Conservation (phyloP, 1,284 basidiomycete genomes). For the Microbotryum violaceum region DNA sequence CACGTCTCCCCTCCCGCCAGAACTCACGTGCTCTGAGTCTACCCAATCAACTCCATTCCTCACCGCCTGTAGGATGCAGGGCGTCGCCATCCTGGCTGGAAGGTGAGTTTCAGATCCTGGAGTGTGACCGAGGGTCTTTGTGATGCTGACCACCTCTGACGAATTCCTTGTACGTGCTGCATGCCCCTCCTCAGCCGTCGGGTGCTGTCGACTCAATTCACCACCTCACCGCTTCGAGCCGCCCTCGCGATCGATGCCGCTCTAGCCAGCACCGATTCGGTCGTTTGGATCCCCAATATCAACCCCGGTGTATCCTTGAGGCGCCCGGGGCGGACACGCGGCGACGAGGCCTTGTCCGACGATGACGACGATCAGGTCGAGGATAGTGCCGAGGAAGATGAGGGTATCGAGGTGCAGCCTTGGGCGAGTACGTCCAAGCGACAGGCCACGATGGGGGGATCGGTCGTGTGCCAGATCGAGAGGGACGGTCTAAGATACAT, state of each 20-base stretch:
- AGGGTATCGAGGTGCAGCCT: neutral
- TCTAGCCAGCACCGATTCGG: neutral
- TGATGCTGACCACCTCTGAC: too few relatives aligned
- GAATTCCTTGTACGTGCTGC: too few relatives aligned
- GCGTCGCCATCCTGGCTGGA: too few relatives aligned
- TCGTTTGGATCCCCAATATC: constrained; percentile 13
- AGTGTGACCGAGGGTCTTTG: too few relatives aligned
- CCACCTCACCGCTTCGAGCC: constrained; percentile 11
- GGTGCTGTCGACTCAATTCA: constrained; percentile 27
- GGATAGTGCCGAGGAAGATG: neutral
- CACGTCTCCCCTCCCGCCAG: too few relatives aligned
- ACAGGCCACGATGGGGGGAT: neutral
- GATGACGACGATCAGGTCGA: constrained; percentile 5
- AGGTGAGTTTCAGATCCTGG: too few relatives aligned
- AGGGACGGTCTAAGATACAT: constrained; percentile 20
- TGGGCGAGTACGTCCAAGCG: neutral
- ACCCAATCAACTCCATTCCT: too few relatives aligned
- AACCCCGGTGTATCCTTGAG: neutral
- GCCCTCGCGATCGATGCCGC: constrained; percentile 27
- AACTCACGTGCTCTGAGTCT: too few relatives aligned
- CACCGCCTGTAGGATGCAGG: too few relatives aligned
- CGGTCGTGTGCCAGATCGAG: constrained; percentile 20
- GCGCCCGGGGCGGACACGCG: neutral
- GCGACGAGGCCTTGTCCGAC: neutral
- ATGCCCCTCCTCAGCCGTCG: constrained; percentile 9